Evolutionary conservation across 1,284 basidiomycete species (phyloP).

Genomic region (Athelia psychrophila): DNA sequence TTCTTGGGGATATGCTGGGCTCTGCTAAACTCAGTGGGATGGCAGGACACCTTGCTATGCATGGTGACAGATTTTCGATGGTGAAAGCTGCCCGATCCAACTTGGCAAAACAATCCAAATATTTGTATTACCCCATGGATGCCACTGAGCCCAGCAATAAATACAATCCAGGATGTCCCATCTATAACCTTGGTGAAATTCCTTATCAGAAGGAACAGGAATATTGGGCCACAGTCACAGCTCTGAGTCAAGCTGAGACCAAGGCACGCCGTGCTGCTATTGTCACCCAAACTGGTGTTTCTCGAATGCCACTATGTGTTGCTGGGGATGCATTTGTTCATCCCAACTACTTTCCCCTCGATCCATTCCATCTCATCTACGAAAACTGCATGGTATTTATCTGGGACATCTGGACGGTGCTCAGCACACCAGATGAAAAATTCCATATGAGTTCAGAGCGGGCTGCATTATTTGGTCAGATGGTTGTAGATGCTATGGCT

Average conservation of each 20-base stretch:
- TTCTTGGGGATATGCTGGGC: not conserved
- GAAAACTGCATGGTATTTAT: conserved; percentile 6
- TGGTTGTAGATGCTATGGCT: not conserved
- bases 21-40: not conserved
- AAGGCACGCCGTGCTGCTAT: not conserved
- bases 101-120: not conserved
- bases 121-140: not conserved
- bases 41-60: conserved; percentile 5
- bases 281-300: conserved; percentile 3
- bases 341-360: conserved; percentile 8
- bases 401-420: conserved; percentile 6
- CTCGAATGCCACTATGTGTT: conserved; percentile 4
- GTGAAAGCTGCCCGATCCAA: conserved; percentile 1
- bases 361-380: conserved; percentile 8
- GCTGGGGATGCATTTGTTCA: conserved; percentile 8
- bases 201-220: not conserved
- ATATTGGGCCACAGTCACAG: not conserved
- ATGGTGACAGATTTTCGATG: conserved; percentile 4
- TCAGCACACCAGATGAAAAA: not conserved
- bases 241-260: not conserved
- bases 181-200: not conserved
- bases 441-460: not conserved
- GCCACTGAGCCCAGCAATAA: not conserved
- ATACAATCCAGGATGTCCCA: not conserved
- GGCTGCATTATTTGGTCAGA: not conserved